These are phyloP conservation scores for Rhinocladiella mackenziei DNA, from an alignment of 2,329 filamentous ascomycete genomes.

Conservation along the genomic window DNA sequence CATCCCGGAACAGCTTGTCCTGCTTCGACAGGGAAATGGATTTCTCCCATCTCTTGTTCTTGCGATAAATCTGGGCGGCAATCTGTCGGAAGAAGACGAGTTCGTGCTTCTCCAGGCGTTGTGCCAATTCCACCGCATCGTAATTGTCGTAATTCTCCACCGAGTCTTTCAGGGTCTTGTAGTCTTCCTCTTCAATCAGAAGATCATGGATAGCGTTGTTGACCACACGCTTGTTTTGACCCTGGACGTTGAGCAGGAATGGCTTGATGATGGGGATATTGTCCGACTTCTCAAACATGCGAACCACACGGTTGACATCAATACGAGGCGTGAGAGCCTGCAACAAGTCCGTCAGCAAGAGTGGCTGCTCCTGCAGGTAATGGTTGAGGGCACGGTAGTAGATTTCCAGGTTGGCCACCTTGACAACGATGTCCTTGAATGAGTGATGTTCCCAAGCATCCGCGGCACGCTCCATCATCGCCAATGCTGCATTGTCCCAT, in stretches of 20 bases:
- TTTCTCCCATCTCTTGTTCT: constrained; percentile 99
- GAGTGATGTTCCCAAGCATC: constrained; percentile 99
- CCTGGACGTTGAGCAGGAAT: constrained; percentile 92
- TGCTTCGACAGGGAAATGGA: constrained; percentile 97
- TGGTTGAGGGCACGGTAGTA: constrained; percentile 97
- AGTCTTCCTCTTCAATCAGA: constrained; percentile 96
- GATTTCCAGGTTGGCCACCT: constrained; percentile 97
- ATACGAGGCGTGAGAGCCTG: constrained; percentile 89
- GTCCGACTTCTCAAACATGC: constrained; percentile 98
- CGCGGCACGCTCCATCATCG: constrained; percentile 95
- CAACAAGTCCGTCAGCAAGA: constrained; percentile 89
- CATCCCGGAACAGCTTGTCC: constrained; percentile 99
- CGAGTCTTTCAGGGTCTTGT: constrained; percentile 96
- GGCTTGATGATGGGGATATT: constrained; percentile 98
- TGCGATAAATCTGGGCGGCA: constrained; percentile 95
- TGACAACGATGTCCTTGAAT: constrained; percentile 98
- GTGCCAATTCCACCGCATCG: constrained; percentile 86
- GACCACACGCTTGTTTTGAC: constrained; percentile 96
- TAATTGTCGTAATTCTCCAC: constrained; percentile 99
- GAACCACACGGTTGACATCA: constrained; percentile 97
- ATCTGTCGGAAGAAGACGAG: constrained; percentile 99
- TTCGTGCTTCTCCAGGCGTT: constrained; percentile 93
- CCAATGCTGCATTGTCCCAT: constrained; percentile 92
- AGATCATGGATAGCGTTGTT: constrained; percentile 98
- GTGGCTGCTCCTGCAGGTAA: constrained; percentile 95